These are phyloP conservation scores for Citrus cavaleriei DNA, from an alignment of 345 rosid genomes.

Conservation along the genomic window DNA sequence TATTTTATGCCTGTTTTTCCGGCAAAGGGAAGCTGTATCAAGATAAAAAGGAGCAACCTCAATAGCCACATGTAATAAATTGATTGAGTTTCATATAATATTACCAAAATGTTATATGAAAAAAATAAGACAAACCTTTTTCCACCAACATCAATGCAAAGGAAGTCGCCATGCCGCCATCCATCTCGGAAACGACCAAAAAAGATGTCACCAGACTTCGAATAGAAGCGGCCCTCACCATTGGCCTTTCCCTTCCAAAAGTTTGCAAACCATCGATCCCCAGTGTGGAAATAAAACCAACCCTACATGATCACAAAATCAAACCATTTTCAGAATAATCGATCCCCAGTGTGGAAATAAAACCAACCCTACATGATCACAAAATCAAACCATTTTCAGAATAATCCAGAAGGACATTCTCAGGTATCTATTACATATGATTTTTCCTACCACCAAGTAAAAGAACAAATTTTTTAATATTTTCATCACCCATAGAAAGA, in stretches of 20 bases:
- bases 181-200: slow-evolving; percentile 91
- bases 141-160: slow-evolving; percentile 73
- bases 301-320: slow-evolving; percentile 45
- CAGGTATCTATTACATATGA: not conserved
- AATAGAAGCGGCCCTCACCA: slow-evolving; percentile 93
- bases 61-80: not conserved
- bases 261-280: slow-evolving; percentile 93
- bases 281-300: slow-evolving; percentile 91
- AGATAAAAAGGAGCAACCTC: not conserved
- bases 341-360: slow-evolving; percentile 81
- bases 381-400: not conserved
- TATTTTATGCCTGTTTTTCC: not conserved
- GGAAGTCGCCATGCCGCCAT: slow-evolving; percentile 82
- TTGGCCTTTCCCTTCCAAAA: slow-evolving; percentile 98
- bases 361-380: slow-evolving; percentile 73
- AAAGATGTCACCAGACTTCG: slow-evolving; percentile 72
- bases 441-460: not conserved
- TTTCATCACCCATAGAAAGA: not conserved
- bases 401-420: not conserved
- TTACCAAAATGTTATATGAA: not conserved
- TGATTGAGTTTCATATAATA: not conserved
- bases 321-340: not conserved
- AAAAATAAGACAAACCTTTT: slow-evolving; percentile 48
- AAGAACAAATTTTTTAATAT: not conserved
- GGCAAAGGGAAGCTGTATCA: not conserved